Evolutionary conservation across 352 stramenopile species (phyloP), one percentile per base, ranked within the genome.

Genomic region (Phytophthora ramorum): DNA sequence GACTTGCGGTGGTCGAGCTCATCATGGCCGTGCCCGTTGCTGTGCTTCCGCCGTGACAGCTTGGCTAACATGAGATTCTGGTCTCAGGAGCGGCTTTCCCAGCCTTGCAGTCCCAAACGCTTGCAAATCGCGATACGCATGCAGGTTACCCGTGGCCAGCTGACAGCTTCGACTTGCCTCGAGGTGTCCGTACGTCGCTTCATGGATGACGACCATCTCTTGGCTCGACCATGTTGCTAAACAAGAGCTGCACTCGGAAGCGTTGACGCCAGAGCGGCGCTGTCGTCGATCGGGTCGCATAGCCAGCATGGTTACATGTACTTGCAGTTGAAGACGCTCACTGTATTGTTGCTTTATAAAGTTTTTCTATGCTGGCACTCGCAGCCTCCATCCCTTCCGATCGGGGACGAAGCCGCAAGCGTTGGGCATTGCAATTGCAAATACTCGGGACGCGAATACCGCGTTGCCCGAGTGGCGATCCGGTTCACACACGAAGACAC

Each of bases 401-500:
- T 56, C 63, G 63, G 41, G 63, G 47, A 59, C 20, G 8, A 62
- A 41, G 44, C 35, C 30, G 22, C 24, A 2, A 49, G 12, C 49
- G 16, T 34, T 47, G 26, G 14, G 20, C 63, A 67, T 62, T 61
- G 49, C 52, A 40, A 50, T 58, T 14, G 7, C 14, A 43, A 35
- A 58, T 71, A 71, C 63, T 71, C 63, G 40, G 48, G 20, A 32
- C 47, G 14, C 38, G 35, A 41, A 32, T 13, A 24, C 41, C 56
- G 34, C n/a, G 7, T 24, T 8, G 40, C 17, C 63, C 57, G 44
- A 71, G 63, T 71, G 49, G 51, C 58, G 57, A 67, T 71, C 45
- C 63, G 63, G 51, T 66, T 71, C 63, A 61, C 63, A 51, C 48
- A 66, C 62, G 62, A 69, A 70, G 62, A 65, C 48, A 58, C 56